phyloP scores from a whole-genome alignment of 305 asterid species.

The Fraxinus dipetala region DNA sequence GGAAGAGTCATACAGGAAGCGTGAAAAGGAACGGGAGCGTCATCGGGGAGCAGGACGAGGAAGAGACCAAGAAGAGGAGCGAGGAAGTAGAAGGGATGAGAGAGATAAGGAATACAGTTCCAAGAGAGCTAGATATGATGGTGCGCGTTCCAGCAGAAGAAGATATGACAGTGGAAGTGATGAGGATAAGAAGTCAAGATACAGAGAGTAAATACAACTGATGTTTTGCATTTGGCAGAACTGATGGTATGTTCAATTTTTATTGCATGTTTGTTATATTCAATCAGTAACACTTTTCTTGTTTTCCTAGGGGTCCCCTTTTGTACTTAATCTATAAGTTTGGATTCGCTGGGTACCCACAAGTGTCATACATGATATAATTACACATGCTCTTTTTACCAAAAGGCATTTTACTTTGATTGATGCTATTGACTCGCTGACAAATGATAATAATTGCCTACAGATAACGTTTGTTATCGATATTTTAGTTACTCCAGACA shows the following conservation, averaged over 20 bases:
- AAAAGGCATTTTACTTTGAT: background rate
- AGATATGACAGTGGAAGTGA: conserved; percentile 48
- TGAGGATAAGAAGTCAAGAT: conserved; percentile 47
- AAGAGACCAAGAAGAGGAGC: conserved; percentile 43
- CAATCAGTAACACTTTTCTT: background rate
- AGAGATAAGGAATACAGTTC: conserved; percentile 40
- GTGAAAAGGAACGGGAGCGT: conserved; percentile 41
- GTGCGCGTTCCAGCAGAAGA: conserved; percentile 44
- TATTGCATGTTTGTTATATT: background rate
- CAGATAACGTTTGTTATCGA: background rate
- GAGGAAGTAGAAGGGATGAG: conserved; percentile 35
- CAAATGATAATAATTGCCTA: background rate
- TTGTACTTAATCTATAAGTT: background rate
- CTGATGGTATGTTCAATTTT: conserved; percentile 23
- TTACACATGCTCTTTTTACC: background rate
- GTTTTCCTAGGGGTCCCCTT: background rate
- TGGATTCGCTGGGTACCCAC: background rate
- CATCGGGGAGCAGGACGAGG: conserved; percentile 22
- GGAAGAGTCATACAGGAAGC: conserved; percentile 25
- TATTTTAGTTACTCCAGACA: background rate
- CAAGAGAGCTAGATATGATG: conserved; percentile 63
- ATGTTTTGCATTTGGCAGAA: conserved; percentile 14
- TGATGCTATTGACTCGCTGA: background rate
- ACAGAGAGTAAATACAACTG: conserved; percentile 22
- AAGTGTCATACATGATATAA: background rate